A percentile compares a stretch with the other conserved stretches of the same genome.
Evolutionary conservation across 768 basidiomycete species (phyloP).

Genomic region (Lactarius quietus): DNA sequence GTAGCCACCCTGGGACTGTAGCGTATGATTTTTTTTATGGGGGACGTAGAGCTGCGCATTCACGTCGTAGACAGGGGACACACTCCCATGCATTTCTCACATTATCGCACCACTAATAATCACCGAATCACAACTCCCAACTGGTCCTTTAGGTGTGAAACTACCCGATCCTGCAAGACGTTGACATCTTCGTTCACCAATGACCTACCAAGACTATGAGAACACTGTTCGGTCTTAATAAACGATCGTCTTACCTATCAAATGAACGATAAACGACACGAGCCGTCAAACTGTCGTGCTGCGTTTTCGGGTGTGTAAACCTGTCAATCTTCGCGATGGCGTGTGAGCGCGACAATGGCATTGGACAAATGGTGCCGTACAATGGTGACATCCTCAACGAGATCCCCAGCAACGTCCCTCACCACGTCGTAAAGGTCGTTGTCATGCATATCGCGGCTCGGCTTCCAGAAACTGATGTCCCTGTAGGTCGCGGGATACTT

Average conservation of each 20-base stretch:
- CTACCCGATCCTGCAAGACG: conserved; percentile 62
- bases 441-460: conserved; percentile 64
- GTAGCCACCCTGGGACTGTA: conserved; percentile 10
- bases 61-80: conserved; percentile 33
- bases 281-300: conserved; percentile 77
- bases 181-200: conserved; percentile 89
- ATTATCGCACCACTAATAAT: conserved; percentile 40
- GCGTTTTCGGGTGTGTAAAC: conserved; percentile 87
- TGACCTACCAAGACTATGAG: conserved; percentile 47
- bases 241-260: conserved; percentile 64
- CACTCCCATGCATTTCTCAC: conserved; percentile 29
- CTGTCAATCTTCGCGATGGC: conserved; percentile 70
- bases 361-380: conserved; percentile 41
- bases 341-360: conserved; percentile 1
- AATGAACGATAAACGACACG: conserved; percentile 94
- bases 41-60: conserved; percentile 18
- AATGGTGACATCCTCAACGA: conserved; percentile 86
- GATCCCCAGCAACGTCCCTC: conserved; percentile 85
- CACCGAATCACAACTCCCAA: conserved; percentile 88
- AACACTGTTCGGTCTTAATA: not conserved
- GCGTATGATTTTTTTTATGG: conserved; percentile 6
- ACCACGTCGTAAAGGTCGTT: conserved; percentile 98
- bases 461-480: conserved; percentile 93
- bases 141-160: conserved; percentile 50
- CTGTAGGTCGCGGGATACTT: conserved; percentile 92